Evolutionary conservation across 345 rosid species (phyloP).

Genomic region (Schrenkiella parvula): DNA sequence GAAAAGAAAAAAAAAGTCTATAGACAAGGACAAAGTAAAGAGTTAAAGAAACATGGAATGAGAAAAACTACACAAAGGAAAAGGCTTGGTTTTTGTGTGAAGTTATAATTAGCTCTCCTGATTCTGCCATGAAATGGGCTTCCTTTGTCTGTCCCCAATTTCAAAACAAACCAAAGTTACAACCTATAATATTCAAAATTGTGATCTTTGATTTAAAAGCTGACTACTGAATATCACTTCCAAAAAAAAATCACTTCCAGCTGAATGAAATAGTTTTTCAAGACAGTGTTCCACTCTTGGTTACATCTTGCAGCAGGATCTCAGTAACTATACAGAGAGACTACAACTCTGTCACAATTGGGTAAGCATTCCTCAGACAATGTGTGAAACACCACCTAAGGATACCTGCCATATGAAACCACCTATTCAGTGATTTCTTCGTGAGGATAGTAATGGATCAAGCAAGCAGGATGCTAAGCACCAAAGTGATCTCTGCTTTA

Average conservation of each 20-base stretch:
- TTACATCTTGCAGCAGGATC: constrained; percentile 9
- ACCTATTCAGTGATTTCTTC: not conserved
- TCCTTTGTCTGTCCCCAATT: not conserved
- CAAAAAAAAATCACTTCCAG: no score
- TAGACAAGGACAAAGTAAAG: not conserved
- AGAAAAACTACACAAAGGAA: not conserved
- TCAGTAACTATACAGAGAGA: not conserved
- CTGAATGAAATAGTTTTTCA: not conserved
- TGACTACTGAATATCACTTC: not conserved
- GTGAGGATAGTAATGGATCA: not conserved
- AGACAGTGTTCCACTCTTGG: not conserved
- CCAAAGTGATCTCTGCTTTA: not conserved
- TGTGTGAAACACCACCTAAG: not conserved
- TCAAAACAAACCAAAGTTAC: not conserved
- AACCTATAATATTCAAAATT: not conserved
- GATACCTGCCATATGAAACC: constrained; percentile 14
- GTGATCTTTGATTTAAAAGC: not conserved
- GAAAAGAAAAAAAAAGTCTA: not conserved
- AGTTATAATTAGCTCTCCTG: not conserved
- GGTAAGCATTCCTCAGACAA: not conserved
- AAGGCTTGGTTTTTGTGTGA: not conserved
- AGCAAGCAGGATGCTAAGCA: not conserved
- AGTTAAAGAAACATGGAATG: not conserved
- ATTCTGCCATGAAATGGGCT: not conserved
- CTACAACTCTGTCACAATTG: not conserved